These are phyloP conservation scores for Nemania abortiva DNA, from an alignment of 2,329 filamentous ascomycete genomes.

Conservation along the genomic window DNA sequence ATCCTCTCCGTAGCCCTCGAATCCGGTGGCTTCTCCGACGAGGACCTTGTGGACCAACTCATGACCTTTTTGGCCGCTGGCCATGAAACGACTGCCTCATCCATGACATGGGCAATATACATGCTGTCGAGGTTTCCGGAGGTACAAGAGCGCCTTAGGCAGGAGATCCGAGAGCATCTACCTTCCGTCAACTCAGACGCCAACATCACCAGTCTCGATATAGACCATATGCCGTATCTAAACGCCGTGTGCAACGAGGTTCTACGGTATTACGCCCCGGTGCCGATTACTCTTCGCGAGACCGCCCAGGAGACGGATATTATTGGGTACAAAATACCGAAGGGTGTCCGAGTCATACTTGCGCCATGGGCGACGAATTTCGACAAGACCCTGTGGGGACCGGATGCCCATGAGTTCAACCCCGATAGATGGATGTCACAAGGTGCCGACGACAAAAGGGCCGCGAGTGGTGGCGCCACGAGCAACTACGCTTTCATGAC, in stretches of 20 bases:
- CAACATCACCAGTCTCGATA: slow-evolving; percentile 51
- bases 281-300: slow-evolving; percentile 70
- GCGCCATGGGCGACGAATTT: slow-evolving; percentile 77
- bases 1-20: slow-evolving; percentile 56
- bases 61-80: slow-evolving; percentile 60
- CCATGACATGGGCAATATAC: slow-evolving; percentile 58
- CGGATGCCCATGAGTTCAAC: slow-evolving; percentile 79
- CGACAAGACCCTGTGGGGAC: slow-evolving; percentile 77
- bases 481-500: slow-evolving; percentile 84
- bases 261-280: slow-evolving; percentile 57
- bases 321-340: slow-evolving; percentile 69
- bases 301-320: slow-evolving; percentile 68
- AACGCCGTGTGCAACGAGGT: slow-evolving; percentile 60
- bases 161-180: slow-evolving; percentile 55
- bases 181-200: slow-evolving; percentile 51
- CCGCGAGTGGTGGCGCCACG: slow-evolving; percentile 76
- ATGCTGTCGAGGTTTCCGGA: slow-evolving; percentile 53
- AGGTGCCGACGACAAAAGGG: slow-evolving; percentile 54
- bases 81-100: slow-evolving; percentile 59
- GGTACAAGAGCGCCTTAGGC: slow-evolving; percentile 55
- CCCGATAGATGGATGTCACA: slow-evolving; percentile 78
- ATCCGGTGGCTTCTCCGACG: slow-evolving; percentile 55
- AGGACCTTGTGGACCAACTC: slow-evolving; percentile 55
- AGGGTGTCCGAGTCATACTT: slow-evolving; percentile 74
- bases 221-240: slow-evolving; percentile 56